These are phyloP conservation scores for Coccomyxa sp. DNA, from an alignment of 139 green algal species.

Conservation along the genomic window DNA sequence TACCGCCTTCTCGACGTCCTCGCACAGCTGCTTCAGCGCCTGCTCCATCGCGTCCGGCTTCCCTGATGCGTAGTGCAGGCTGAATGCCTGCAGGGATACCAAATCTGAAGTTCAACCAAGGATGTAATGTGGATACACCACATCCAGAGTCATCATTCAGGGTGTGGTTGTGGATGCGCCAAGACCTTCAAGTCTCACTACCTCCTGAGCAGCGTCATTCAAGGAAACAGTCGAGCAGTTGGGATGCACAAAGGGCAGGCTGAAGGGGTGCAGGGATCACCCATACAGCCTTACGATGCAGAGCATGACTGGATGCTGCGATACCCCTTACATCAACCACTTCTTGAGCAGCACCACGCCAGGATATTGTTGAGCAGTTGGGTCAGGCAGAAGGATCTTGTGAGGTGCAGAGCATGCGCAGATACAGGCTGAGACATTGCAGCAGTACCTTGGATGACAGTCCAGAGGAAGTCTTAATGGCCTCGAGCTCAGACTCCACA, in stretches of 20 bases:
- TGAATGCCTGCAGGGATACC: slow-evolving; percentile 40
- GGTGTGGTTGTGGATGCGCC: too few relatives aligned
- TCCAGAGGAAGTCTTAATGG: slow-evolving; percentile 46
- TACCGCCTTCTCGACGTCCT: slow-evolving; percentile 80
- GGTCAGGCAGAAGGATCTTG: too few relatives aligned
- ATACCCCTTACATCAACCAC: too few relatives aligned
- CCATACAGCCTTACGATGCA: too few relatives aligned
- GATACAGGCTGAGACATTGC: too few relatives aligned
- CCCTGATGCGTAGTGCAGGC: slow-evolving; percentile 52
- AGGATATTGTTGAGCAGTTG: too few relatives aligned
- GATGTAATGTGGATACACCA: too few relatives aligned
- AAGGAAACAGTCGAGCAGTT: background rate
- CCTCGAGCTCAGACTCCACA: slow-evolving; percentile 84
- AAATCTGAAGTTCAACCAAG: background rate
- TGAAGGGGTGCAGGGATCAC: too few relatives aligned
- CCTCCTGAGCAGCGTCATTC: background rate
- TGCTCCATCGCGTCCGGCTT: slow-evolving; percentile 48
- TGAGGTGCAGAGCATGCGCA: too few relatives aligned
- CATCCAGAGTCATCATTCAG: too few relatives aligned
- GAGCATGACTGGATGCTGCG: too few relatives aligned
- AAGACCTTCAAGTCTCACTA: background rate
- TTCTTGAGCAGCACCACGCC: too few relatives aligned
- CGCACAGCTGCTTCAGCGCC: slow-evolving; percentile 65
- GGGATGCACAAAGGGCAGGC: background rate
- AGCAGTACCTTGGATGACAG: slow-evolving; percentile 33